Conservation (phyloP, 2,329 filamentous ascomycete genomes). For the Phialophora macrospora region DNA sequence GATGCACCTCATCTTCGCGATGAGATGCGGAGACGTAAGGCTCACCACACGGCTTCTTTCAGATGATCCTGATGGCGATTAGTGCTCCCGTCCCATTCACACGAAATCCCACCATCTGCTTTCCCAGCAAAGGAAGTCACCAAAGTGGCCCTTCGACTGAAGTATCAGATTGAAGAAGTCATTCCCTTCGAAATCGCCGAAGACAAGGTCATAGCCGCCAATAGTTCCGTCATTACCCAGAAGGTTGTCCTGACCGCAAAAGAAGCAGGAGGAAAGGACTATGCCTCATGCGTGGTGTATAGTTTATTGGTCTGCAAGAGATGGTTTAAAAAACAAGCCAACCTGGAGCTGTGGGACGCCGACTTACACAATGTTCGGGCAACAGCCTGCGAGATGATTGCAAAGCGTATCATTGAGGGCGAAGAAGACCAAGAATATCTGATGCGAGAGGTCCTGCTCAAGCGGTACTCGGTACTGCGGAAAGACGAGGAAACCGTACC, state of each 20-base stretch:
- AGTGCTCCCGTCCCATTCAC: slow-evolving; percentile 49
- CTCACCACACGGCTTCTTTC: not conserved
- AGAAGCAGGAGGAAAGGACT: slow-evolving; percentile 76
- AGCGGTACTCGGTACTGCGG: slow-evolving; percentile 81
- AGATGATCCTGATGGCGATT: slow-evolving; percentile 11
- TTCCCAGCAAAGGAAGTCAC: slow-evolving; percentile 81
- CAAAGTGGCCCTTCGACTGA: slow-evolving; percentile 84
- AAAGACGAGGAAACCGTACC: slow-evolving; percentile 73
- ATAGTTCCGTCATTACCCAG: slow-evolving; percentile 82
- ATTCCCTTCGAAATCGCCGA: slow-evolving; percentile 89
- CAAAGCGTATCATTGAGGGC: slow-evolving; percentile 81
- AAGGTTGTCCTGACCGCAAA: slow-evolving; percentile 80
- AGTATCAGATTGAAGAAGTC: slow-evolving; percentile 86
- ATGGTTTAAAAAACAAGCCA: slow-evolving; percentile 80
- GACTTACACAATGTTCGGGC: slow-evolving; percentile 80
- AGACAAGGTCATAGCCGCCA: slow-evolving; percentile 72
- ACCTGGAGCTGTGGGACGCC: slow-evolving; percentile 87
- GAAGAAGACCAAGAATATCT: slow-evolving; percentile 82
- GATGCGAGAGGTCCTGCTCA: slow-evolving; percentile 79
- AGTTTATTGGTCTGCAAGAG: slow-evolving; percentile 74
- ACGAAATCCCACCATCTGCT: slow-evolving; percentile 60
- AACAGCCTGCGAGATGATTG: slow-evolving; percentile 85
- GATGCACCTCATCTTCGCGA: slow-evolving; percentile 44
- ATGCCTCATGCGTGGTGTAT: slow-evolving; percentile 80
- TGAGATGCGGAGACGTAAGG: slow-evolving; percentile 51